phyloP scores from a whole-genome alignment of 768 basidiomycete species.

The Mycena maculata region DNA sequence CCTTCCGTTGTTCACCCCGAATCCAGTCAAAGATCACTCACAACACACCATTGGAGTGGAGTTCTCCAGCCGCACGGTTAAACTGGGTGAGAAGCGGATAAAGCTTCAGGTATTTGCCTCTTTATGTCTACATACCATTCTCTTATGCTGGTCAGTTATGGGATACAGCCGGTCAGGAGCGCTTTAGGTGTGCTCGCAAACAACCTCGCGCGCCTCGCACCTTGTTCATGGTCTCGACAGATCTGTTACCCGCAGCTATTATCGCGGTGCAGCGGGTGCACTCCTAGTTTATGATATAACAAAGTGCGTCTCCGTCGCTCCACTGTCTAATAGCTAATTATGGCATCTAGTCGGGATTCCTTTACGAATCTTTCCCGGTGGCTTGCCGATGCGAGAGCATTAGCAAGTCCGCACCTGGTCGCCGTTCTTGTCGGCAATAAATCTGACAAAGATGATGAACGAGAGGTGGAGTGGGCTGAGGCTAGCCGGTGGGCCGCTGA shows the following conservation, averaged over 20 bases:
- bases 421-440: constrained; percentile 95
- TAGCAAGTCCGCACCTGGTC: constrained; percentile 93
- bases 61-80: constrained; percentile 94
- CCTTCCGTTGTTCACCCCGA: constrained; percentile 26
- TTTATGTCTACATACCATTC: constrained; percentile 29
- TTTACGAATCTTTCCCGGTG: constrained; percentile 88
- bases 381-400: constrained; percentile 92
- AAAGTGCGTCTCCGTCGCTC: constrained; percentile 57
- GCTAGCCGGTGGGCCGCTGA: constrained; percentile 96
- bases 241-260: constrained; percentile 95
- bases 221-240: constrained; percentile 49
- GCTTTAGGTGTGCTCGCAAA: constrained; percentile 73
- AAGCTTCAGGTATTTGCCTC: constrained; percentile 84
- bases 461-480: constrained; percentile 96
- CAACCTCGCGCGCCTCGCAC: not conserved
- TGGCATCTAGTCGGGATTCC: constrained; percentile 76
- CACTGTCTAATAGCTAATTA: constrained; percentile 29
- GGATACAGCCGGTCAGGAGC: constrained; percentile 98
- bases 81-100: constrained; percentile 92
- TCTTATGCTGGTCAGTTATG: constrained; percentile 70
- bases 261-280: constrained; percentile 92
- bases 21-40: constrained; percentile 91
- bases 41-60: constrained; percentile 99
- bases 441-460: constrained; percentile 91
- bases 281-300: constrained; percentile 96